phyloP scores from a whole-genome alignment of 1,139 yeast species.

The Saccharomyces hybrid region DNA sequence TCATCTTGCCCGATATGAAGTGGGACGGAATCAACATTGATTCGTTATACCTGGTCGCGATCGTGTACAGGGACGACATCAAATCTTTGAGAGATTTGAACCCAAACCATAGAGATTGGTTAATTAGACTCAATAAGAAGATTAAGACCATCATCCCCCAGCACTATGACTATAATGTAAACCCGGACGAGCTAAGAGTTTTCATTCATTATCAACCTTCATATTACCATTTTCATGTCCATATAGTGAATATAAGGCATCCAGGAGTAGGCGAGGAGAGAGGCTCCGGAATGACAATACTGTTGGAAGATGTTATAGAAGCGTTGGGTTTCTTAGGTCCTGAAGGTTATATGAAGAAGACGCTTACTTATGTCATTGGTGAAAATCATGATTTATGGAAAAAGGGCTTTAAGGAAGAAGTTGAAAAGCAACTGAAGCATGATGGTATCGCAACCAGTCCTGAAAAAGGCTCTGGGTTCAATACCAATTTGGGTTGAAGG shows the following conservation, averaged over 20 bases:
- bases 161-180: slow-evolving; percentile 35
- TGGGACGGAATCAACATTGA: slow-evolving; percentile 79
- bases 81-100: slow-evolving; percentile 69
- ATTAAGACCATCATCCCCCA: slow-evolving; percentile 44
- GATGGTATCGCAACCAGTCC: slow-evolving; percentile 24
- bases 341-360: slow-evolving; percentile 43
- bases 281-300: slow-evolving; percentile 70
- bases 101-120: slow-evolving; percentile 49
- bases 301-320: slow-evolving; percentile 77
- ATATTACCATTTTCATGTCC: slow-evolving; percentile 90
- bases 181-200: slow-evolving; percentile 48
- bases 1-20: slow-evolving; percentile 74
- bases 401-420: slow-evolving; percentile 25
- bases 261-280: slow-evolving; percentile 69
- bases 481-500: background rate
- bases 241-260: slow-evolving; percentile 70
- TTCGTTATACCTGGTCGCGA: slow-evolving; percentile 68
- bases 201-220: slow-evolving; percentile 93
- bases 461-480: background rate
- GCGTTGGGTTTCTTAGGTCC: slow-evolving; percentile 49
- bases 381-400: slow-evolving; percentile 77
- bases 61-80: slow-evolving; percentile 67
- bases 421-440: slow-evolving; percentile 19
- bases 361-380: slow-evolving; percentile 54
- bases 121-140: slow-evolving; percentile 40